phyloP scores from a whole-genome alignment of 768 basidiomycete genomes.

The Auricularia sp. region DNA sequence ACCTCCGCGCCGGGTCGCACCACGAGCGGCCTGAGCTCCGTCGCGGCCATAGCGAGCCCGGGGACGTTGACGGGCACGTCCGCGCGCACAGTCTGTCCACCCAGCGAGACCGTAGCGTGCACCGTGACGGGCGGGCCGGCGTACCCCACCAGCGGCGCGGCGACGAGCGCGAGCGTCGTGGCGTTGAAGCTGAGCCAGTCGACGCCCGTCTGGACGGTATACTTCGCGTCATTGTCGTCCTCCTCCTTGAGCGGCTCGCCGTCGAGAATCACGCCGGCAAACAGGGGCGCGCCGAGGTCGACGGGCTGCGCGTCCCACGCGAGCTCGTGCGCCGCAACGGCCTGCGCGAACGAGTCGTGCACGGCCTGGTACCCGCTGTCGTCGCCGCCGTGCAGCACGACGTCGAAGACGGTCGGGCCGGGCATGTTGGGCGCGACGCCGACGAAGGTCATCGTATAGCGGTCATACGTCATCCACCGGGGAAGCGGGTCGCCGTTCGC shows the following conservation, averaged over 20 bases:
- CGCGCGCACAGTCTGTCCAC: conserved; percentile 54
- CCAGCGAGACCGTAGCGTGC: conserved; percentile 37
- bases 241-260: no score
- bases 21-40: conserved; percentile 46
- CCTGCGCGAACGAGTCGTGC: conserved; percentile 49
- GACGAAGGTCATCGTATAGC: conserved; percentile 60
- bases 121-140: no score
- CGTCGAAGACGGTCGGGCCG: conserved; percentile 33
- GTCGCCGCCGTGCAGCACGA: conserved; percentile 63
- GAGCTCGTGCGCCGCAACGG: conserved; percentile 54
- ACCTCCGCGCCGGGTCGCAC: conserved; percentile 41
- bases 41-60: conserved; percentile 59
- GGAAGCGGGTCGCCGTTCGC: conserved; percentile 64
- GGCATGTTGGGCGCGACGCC: conserved; percentile 57
- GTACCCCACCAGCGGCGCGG: conserved; percentile 39
- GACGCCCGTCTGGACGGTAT: conserved; percentile 36
- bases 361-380: conserved; percentile 58
- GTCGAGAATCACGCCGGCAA: conserved; percentile 23
- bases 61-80: conserved; percentile 56
- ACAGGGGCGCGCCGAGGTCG: conserved; percentile 31
- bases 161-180: conserved; percentile 46
- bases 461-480: conserved; percentile 63
- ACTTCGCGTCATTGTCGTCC: conserved; percentile 25
- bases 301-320: conserved; percentile 17
- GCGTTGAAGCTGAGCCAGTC: conserved; percentile 55